Base-by-base conservation (phyloP, 345 rosid genomes). In the Eucalyptus marginata region DNA sequence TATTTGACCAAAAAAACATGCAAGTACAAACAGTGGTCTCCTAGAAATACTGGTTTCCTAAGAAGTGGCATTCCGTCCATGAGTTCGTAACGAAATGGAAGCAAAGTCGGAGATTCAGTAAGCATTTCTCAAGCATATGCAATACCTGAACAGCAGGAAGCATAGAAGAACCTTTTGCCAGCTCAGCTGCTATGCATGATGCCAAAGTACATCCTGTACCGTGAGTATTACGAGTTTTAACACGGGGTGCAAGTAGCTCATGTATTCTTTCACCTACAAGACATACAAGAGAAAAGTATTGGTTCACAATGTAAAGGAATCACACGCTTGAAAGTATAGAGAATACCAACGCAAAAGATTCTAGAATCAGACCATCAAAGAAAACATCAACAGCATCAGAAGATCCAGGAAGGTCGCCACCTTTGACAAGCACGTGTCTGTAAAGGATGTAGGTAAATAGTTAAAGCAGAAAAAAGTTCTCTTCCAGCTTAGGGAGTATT, bases 161-260 rank as follows among this genome's bases (percentile, higher is more conserved):
- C 94, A 96, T 91, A 47, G 96, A 86, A 91, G 94, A 95, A 87
- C 99, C 99, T 95, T 96, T 96, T 46, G 98, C 99, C 89, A 98
- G 93, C 91, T 98, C 99, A 86, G 99, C 98, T 66, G 99, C 99
- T 90, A 98, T 95, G 50, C 96, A 95, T n/a, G 99, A 98, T 59
- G 99, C 99, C 95, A 98, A 91, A 88, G 95, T 98, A 93, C 99
- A 98, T 86, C 99, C 99, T 88, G 99, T 96, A 86, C 99, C 99
- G 89, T 97, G 99, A 89, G 98, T 95, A 86, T 97, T 97, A 86
- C 90, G 93, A 89, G 99, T 98, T 90, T 91, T 91, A 90, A 97
- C 88, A 56, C 99, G 97, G 71, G 95, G 88, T 43, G 96, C 93
- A 88, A 90, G 90, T 88, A 98, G 92, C 88, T 96, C 98, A 89